Percentiles rank a stretch among this genome's conserved stretches.
Conservation (phyloP, 1,139 yeast genomes). For the Hyphopichia wangnamkhiaoensis region DNA sequence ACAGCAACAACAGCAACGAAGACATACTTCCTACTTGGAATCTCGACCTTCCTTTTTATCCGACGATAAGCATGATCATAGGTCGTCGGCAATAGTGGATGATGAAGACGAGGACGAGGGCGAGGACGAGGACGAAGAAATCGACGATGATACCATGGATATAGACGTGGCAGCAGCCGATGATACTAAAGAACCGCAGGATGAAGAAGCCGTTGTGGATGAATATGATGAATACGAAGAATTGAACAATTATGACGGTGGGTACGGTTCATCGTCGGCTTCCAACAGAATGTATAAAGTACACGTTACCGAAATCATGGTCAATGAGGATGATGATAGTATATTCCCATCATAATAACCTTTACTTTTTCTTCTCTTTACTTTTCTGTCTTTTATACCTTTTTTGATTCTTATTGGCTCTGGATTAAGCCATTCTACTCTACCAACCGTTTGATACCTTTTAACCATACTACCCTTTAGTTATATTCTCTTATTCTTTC, state of each 20-base stretch:
- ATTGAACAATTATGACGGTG: slow-evolving; percentile 18
- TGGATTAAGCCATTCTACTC: no score
- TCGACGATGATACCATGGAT: slow-evolving; percentile 15
- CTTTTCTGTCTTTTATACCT: not conserved
- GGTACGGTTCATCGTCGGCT: slow-evolving; percentile 10
- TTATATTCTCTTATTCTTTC: no score
- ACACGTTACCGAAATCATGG: slow-evolving; percentile 53
- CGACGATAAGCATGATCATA: slow-evolving; percentile 1
- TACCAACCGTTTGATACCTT: no score
- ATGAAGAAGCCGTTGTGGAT: slow-evolving; percentile 16
- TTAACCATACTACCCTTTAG: no score
- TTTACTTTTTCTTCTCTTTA: not conserved
- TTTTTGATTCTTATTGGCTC: not conserved
- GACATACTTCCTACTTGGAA: slow-evolving; percentile 37
- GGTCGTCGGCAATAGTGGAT: slow-evolving; percentile 7
- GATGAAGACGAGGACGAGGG: slow-evolving; percentile 13
- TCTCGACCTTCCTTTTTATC: slow-evolving; percentile 25
- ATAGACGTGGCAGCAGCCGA: slow-evolving; percentile 14
- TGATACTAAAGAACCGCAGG: not conserved
- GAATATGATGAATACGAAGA: slow-evolving; percentile 25
- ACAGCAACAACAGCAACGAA: slow-evolving; percentile 14
- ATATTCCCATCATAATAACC: slow-evolving; percentile 19
- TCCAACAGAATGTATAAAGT: slow-evolving; percentile 39
- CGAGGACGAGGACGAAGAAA: slow-evolving; percentile 6
- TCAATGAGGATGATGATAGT: slow-evolving; percentile 40